These are phyloP conservation scores for Phialocephala sp. DNA, from an alignment of 2,329 filamentous ascomycete genomes.

Conservation along the genomic window DNA sequence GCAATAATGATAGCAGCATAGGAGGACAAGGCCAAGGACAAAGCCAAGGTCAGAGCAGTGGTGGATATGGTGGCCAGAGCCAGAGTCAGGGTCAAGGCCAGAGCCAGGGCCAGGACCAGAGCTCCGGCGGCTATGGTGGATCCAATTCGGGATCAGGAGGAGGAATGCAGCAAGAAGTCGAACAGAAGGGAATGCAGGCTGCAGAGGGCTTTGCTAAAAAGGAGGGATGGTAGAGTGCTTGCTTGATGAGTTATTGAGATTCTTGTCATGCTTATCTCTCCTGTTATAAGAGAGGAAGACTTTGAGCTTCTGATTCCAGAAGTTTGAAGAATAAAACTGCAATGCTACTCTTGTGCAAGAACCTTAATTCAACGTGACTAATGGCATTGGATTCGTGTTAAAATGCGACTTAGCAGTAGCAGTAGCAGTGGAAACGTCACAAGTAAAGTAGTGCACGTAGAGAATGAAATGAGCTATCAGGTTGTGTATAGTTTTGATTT, in stretches of 20 bases:
- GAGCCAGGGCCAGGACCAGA: neutral
- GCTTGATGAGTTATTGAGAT: neutral
- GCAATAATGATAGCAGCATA: neutral
- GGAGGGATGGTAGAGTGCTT: slow-evolving; percentile 22
- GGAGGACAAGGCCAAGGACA: neutral
- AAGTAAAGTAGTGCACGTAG: too few relatives aligned
- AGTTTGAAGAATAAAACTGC: neutral
- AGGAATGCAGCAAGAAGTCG: slow-evolving; percentile 13
- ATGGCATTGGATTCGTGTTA: neutral
- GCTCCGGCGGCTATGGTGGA: neutral
- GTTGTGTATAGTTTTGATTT: too few relatives aligned
- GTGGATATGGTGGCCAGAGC: neutral
- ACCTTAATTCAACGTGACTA: neutral
- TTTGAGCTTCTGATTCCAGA: neutral
- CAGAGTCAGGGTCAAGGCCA: neutral
- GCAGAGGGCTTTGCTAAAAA: slow-evolving; percentile 22
- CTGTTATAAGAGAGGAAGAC: neutral
- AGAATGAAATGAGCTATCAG: too few relatives aligned
- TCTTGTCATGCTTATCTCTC: neutral
- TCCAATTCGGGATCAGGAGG: slow-evolving; percentile 17
- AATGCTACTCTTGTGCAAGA: neutral
- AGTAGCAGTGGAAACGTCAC: too few relatives aligned
- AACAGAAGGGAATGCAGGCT: slow-evolving; percentile 24
- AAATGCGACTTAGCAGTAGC: too few relatives aligned
- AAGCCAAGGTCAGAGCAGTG: neutral